Evolutionary conservation across 768 basidiomycete species (phyloP).

Genomic region (Tulasnella sp.): DNA sequence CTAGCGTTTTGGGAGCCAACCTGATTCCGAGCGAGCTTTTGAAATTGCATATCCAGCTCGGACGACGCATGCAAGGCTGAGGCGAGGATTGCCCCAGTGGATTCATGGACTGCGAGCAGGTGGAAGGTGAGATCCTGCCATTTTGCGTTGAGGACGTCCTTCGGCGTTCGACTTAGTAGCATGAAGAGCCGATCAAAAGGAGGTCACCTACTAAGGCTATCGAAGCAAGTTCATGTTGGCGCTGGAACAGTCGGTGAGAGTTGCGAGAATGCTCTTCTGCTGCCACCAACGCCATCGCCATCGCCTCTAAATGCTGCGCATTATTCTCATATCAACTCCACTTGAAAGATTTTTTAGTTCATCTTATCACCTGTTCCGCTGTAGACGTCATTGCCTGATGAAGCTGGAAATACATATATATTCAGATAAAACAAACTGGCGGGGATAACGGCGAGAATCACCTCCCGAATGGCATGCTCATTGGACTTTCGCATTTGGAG

Average conservation of each 20-base stretch:
- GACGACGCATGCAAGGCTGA: neutral
- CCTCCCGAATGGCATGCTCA: neutral
- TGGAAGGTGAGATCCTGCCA: neutral
- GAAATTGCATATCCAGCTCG: neutral
- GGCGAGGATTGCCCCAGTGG: neutral
- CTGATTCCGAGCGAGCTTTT: neutral
- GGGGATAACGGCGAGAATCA: neutral
- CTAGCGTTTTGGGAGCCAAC: conserved; percentile 9
- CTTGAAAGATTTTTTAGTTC: neutral
- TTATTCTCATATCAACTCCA: neutral
- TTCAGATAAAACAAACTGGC: neutral
- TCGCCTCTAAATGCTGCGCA: neutral
- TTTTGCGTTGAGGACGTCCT: neutral
- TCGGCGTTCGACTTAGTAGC: neutral
- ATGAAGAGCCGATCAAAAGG: too few species aligned
- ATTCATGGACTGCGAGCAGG: neutral
- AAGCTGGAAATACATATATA: neutral
- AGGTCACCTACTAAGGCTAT: neutral
- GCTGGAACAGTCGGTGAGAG: neutral
- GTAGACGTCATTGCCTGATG: neutral
- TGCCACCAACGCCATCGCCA: neutral
- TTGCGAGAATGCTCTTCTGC: neutral
- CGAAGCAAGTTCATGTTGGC: neutral
- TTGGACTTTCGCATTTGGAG: neutral
- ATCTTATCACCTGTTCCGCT: neutral